Evolutionary conservation across 1,139 yeast genomes (phyloP), one percentile per base, ranked within the genome.

Genomic region (Lodderomyces parapsilosis): DNA sequence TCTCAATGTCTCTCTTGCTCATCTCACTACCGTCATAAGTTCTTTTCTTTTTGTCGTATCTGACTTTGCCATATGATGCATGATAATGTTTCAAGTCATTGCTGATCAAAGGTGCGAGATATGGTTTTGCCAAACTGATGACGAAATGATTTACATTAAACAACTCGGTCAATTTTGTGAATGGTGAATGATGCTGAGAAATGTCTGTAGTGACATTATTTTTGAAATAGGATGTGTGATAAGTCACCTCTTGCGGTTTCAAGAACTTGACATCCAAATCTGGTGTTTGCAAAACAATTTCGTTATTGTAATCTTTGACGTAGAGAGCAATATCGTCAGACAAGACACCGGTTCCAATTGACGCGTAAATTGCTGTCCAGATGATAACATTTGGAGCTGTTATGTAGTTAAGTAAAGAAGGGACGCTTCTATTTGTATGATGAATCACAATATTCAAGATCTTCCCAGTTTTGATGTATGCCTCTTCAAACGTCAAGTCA

Each of bases 321-420:
- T 83, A 73, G 19, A 91, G 63, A 48, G 78, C 75, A 8, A 88
- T 79, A 45, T 79, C 75, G 48, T 80, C 81, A 0, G 83, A 76
- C 9, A 81, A 63, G 1, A 81, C 79, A 0, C 86, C 87, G 0
- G 86, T 74, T 9, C 91, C 91, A 43, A 83, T 81, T 2, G 90
- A 81, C 8, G 86, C 85, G 70, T 78, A 73, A 9, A 85, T 78
- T 0, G 90, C 98, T 3, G 96, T 86, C 83, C 96, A 81, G 11
- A 93, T 86, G 6, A 93, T 76, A 8, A 91, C 96, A 62, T 93
- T 90, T 1, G 99, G 99, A 0, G 98, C 89, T 0, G 99, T 91
- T 36, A 93, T 80, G 57, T 93, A 91, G 59, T 93, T 93, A 30
- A 93, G 69, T 45, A 93, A 68, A 8, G 90, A 78, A 0, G 96